Conservation (phyloP, 805 yeast genomes). For the Starmerella apicola region DNA sequence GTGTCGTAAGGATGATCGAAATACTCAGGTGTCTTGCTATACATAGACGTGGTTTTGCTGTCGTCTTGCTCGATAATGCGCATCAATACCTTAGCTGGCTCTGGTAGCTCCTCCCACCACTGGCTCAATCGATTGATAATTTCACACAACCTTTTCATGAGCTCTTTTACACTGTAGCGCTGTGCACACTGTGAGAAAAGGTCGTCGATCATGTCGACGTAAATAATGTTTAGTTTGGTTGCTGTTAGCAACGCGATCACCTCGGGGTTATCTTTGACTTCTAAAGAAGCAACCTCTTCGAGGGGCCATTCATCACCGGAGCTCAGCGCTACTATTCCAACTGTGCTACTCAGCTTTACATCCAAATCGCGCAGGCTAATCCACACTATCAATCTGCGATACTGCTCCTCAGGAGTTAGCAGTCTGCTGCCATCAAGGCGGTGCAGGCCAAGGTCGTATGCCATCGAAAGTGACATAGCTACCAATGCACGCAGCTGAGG, state of each 20-base stretch:
- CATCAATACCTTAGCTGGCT: background rate
- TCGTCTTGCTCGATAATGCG: conserved; percentile 2
- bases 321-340: conserved; percentile 40
- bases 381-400: conserved; percentile 36
- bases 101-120: conserved; percentile 16
- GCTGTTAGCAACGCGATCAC: conserved; percentile 1
- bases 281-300: background rate
- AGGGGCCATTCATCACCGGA: conserved; percentile 14
- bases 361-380: conserved; percentile 39
- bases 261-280: background rate
- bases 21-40: background rate
- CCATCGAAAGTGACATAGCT: conserved; percentile 39
- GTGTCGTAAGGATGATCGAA: background rate
- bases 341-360: conserved; percentile 33
- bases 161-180: conserved; percentile 5
- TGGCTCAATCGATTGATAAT: conserved; percentile 12
- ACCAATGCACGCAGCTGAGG: conserved; percentile 28
- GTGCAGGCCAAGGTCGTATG: conserved; percentile 48
- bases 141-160: conserved; percentile 9
- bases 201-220: conserved; percentile 10
- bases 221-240: conserved; percentile 11
- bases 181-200: conserved; percentile 17
- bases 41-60: background rate
- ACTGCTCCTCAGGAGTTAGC: conserved; percentile 29
- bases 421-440: conserved; percentile 35